Evolutionary conservation across 208 protist genomes (phyloP).

Genomic region (Crithidia brevicula): DNA sequence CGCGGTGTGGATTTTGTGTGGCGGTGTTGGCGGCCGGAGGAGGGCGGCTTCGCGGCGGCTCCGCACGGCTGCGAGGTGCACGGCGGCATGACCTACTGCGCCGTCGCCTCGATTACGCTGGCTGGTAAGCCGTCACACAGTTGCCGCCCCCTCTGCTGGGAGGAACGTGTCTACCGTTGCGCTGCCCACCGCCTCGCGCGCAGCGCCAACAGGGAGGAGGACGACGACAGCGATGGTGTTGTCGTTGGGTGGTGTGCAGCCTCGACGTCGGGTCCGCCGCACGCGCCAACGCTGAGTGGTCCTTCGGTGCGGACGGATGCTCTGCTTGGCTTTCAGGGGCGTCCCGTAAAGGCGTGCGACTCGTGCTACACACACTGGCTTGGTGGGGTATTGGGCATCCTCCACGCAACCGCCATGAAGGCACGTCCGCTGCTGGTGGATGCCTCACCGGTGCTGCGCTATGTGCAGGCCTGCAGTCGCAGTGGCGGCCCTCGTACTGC

Average conservation of each 20-base stretch:
- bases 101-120: not conserved
- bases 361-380: conserved; percentile 9
- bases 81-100: conserved; percentile 2
- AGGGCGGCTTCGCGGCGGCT: conserved; percentile 1
- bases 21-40: conserved; percentile 3
- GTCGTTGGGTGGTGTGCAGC: not conserved
- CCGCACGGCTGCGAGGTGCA: not conserved
- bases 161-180: not conserved
- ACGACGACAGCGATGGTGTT: not conserved
- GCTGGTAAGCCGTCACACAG: not conserved
- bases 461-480: too few species aligned
- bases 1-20: not conserved
- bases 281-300: not conserved
- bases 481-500: not conserved
- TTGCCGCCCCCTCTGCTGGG: not conserved
- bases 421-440: conserved; percentile 1
- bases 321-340: conserved; percentile 4
- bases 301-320: not conserved
- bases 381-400: not conserved
- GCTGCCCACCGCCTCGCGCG: not conserved
- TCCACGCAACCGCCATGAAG: too few species aligned
- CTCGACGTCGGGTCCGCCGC: not conserved
- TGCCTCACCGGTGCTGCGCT: too few species aligned
- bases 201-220: not conserved
- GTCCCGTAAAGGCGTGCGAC: conserved; percentile 1